A percentile compares a stretch with the other conserved stretches of the same genome.
Evolutionary conservation across 805 yeast genomes (phyloP).

Genomic region (Metschnikowia similis): DNA sequence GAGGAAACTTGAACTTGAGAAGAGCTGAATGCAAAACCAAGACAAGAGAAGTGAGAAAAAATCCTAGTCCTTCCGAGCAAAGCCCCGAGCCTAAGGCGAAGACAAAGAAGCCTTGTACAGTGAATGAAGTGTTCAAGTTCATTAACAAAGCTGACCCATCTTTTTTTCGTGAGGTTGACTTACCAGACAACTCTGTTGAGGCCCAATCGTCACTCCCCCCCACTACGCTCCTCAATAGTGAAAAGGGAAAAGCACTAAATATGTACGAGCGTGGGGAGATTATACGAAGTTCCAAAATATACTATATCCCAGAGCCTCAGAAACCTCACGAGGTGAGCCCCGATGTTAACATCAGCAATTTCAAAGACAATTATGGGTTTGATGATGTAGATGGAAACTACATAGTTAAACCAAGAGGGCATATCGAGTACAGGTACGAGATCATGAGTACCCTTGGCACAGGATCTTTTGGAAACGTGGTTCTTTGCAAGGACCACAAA

Average conservation of each 20-base stretch:
- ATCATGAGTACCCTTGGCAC: constrained; percentile 58
- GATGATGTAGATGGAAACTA: constrained; percentile 70
- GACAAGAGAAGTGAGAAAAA: neutral
- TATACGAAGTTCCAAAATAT: constrained; percentile 44
- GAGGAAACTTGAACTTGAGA: neutral
- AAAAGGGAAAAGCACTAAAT: constrained; percentile 28
- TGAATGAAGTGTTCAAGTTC: constrained; percentile 19
- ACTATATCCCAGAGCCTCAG: constrained; percentile 42
- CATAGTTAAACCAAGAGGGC: constrained; percentile 54
- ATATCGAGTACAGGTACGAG: constrained; percentile 70
- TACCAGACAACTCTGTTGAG: constrained; percentile 4
- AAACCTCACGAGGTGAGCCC: constrained; percentile 8
- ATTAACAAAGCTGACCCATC: constrained; percentile 25
- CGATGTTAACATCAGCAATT: constrained; percentile 34
- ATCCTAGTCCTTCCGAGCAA: neutral
- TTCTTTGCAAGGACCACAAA: constrained; percentile 66
- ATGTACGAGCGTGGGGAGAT: constrained; percentile 62
- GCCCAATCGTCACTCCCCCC: constrained; percentile 6
- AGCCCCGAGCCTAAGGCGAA: neutral
- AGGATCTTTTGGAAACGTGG: constrained; percentile 82
- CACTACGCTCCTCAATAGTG: constrained; percentile 4
- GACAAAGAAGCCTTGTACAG: constrained; percentile 11
- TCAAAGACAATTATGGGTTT: constrained; percentile 57
- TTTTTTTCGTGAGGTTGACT: constrained; percentile 19
- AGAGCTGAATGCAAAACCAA: neutral